Conservation (phyloP, 2,329 filamentous ascomycete genomes). For the Orbilia ellipsospora region DNA sequence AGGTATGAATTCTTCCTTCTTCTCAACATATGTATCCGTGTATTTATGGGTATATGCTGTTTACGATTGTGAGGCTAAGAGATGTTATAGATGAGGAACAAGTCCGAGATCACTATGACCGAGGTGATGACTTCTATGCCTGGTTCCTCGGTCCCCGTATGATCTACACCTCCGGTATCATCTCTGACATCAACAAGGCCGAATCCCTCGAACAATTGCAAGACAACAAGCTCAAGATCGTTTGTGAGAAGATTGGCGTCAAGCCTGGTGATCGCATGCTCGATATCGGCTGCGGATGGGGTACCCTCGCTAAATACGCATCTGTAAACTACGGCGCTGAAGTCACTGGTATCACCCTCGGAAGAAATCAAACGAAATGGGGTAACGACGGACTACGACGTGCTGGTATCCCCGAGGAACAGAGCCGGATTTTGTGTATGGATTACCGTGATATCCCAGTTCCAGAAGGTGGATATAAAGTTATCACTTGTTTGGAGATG, state of each 20-base stretch:
- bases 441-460: constrained; percentile 95
- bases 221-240: constrained; percentile 94
- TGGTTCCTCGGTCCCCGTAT: constrained; percentile 99
- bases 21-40: background rate
- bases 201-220: constrained; percentile 94
- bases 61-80: background rate
- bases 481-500: constrained; percentile 98
- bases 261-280: constrained; percentile 84
- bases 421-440: constrained; percentile 93
- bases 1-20: constrained; percentile 66
- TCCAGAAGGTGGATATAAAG: constrained; percentile 82
- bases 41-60: background rate
- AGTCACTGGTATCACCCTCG: constrained; percentile 90
- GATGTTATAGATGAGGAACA: constrained; percentile 87
- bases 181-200: constrained; percentile 86
- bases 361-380: constrained; percentile 96
- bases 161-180: constrained; percentile 97
- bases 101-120: constrained; percentile 96
- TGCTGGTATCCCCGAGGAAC: constrained; percentile 82
- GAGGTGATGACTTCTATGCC: constrained; percentile 96
- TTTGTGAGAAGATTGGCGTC: constrained; percentile 94
- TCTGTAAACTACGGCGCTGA: constrained; percentile 89
- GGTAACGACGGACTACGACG: constrained; percentile 89
- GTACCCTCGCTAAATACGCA: constrained; percentile 92
- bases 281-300: constrained; percentile 98